Evolutionary conservation across 2,329 filamentous ascomycete species (phyloP).

Genomic region (Pseudodiploospora longispora): DNA sequence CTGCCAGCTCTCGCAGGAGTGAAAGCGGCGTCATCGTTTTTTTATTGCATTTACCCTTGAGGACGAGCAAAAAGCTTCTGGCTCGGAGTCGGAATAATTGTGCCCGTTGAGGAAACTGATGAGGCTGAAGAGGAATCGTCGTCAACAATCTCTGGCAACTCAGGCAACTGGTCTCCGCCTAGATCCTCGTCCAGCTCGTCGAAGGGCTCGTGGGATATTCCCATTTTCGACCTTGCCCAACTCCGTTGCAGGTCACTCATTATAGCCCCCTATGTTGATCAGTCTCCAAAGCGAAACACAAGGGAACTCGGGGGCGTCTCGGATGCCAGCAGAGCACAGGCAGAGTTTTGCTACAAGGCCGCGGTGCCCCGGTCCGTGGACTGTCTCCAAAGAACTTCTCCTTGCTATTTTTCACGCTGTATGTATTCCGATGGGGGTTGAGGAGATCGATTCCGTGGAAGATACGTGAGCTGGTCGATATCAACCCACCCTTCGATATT

Average conservation of each 20-base stretch:
- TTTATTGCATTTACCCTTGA: slow-evolving; percentile 44
- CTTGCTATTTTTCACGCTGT: too few relatives aligned
- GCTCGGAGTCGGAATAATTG: slow-evolving; percentile 72
- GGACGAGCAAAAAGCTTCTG: slow-evolving; percentile 66
- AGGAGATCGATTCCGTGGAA: too few relatives aligned
- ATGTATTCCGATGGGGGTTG: too few relatives aligned
- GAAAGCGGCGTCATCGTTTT: background rate
- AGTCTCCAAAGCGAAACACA: background rate
- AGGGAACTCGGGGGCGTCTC: background rate
- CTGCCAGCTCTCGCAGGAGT: slow-evolving; percentile 6
- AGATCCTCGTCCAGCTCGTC: slow-evolving; percentile 47
- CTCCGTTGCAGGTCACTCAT: slow-evolving; percentile 80
- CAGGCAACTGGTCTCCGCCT: slow-evolving; percentile 37
- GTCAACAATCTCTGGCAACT: slow-evolving; percentile 36
- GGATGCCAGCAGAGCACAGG: too few relatives aligned
- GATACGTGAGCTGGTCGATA: too few relatives aligned
- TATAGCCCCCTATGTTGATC: slow-evolving; percentile 2
- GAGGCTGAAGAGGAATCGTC: slow-evolving; percentile 67
- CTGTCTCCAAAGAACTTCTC: too few relatives aligned
- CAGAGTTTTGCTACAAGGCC: too few relatives aligned
- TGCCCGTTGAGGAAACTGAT: slow-evolving; percentile 87
- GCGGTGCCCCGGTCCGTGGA: too few relatives aligned
- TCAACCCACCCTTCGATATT: too few relatives aligned
- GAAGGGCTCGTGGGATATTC: slow-evolving; percentile 42
- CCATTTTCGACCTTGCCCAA: slow-evolving; percentile 70